These are phyloP conservation scores for Boletus vinaceobasis DNA, from an alignment of 768 basidiomycete species.

Conservation along the genomic window DNA sequence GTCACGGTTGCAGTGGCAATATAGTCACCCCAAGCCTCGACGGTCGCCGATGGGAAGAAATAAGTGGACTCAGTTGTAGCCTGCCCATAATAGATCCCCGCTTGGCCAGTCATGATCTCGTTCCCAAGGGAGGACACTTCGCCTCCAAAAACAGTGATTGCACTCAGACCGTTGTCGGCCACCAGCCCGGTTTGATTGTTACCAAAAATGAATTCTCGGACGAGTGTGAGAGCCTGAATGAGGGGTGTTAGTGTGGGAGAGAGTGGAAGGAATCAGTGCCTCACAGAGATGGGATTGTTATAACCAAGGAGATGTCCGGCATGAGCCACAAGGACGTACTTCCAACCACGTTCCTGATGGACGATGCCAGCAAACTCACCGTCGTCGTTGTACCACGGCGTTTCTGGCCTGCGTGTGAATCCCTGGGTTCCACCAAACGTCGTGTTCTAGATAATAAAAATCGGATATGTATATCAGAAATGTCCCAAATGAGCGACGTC, in stretches of 20 bases:
- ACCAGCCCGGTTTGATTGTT: constrained; percentile 58
- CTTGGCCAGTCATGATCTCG: constrained; percentile 50
- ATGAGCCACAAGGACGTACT: constrained; percentile 37
- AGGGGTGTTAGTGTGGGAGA: not conserved
- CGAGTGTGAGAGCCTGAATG: constrained; percentile 53
- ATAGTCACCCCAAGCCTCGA: constrained; percentile 54
- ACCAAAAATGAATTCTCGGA: constrained; percentile 68
- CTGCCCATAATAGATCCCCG: constrained; percentile 53
- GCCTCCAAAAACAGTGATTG: constrained; percentile 42
- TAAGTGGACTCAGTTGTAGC: constrained; percentile 48
- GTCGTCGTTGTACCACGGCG: constrained; percentile 59
- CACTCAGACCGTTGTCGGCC: constrained; percentile 24
- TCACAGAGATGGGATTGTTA: constrained; percentile 42
- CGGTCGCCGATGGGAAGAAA: constrained; percentile 52
- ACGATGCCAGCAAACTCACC: constrained; percentile 62
- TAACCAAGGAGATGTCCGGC: constrained; percentile 39
- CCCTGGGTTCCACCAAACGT: constrained; percentile 77
- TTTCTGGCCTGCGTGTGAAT: constrained; percentile 64
- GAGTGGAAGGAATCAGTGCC: constrained; percentile 12
- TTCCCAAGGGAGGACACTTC: constrained; percentile 43
- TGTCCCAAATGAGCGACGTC: not conserved
- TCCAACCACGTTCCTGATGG: constrained; percentile 67
- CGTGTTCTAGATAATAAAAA: constrained; percentile 50
- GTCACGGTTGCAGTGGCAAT: constrained; percentile 37
- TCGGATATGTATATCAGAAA: not conserved